Evolutionary conservation across 1,284 basidiomycete genomes (phyloP), one percentile per base, ranked within the genome.

Genomic region (Fistulinella cinereoalba): DNA sequence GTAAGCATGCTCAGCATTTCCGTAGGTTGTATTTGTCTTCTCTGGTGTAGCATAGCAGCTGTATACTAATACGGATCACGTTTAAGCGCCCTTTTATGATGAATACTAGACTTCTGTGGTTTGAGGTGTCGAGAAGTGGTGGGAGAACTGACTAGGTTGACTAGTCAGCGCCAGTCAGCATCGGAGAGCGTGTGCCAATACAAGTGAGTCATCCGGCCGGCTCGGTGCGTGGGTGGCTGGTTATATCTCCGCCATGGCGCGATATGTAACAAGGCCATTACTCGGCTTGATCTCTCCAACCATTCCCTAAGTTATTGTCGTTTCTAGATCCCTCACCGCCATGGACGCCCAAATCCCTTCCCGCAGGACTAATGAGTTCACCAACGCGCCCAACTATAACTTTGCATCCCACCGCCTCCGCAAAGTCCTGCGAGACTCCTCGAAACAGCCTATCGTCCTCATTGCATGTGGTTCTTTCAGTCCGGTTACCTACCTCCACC

Each of bases 401-500:
- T 88, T 89, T 56, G 79, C 83, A 18, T 73, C 75, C 42, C 77
- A 85, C 56, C 81, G 85, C 46, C 77, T 89, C 42, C 61, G 70
- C 48, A 71, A 67, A 27, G 70, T 70, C 32, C 77, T 88, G 41
- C 78, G 79, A 41, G 78, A 88, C 63, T 63, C 82, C 7, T 70
- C 70, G 23, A 89, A 85, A 66, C 77, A 79, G 21, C 87, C 87
- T 18, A 70, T 90, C 56, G 85, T 88, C 45, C 77, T 89, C 54
- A 83, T 91, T 47, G 86, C 83, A 48, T 89, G 86, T 57, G 87
- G 86, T 32, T 89, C 86, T 53, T 89, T 89, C 75, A 88, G 83
- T 64, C 86, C 85, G 15, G 80, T 90, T 52, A 90, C 87, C 16
- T 90, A 87, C 58, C 81, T 90, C 47, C 86, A 87, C 62, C 83